phyloP scores from a whole-genome alignment of 208 protist genomes.

The Wallacemonas sp. region DNA sequence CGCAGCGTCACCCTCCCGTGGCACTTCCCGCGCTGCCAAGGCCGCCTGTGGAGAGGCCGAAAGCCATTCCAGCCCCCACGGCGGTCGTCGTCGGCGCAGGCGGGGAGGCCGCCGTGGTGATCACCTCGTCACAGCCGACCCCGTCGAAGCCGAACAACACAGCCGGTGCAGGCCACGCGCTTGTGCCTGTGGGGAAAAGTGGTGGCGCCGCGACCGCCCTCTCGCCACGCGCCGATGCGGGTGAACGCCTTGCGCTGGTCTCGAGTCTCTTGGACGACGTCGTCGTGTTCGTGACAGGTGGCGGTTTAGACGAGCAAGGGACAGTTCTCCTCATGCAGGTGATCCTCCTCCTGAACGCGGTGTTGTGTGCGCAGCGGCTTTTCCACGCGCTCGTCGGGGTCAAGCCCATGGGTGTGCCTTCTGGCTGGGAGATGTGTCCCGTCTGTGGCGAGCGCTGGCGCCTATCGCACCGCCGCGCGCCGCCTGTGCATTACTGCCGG shows the following conservation, averaged over 20 bases:
- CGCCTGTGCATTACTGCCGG: neutral
- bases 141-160: constrained; percentile 15
- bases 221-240: neutral
- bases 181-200: no score
- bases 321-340: constrained; percentile 36
- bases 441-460: constrained; percentile 55
- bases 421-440: constrained; percentile 61
- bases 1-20: constrained; percentile 15
- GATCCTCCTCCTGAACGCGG: constrained; percentile 35
- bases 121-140: neutral
- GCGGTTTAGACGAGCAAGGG: constrained; percentile 1
- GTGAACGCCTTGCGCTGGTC: neutral
- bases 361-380: constrained; percentile 54
- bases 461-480: constrained; percentile 8
- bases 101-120: neutral
- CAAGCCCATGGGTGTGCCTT: constrained; percentile 50
- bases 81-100: neutral
- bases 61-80: neutral
- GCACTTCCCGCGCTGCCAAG: neutral
- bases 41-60: neutral
- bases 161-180: neutral
- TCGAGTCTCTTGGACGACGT: neutral
- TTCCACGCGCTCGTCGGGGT: constrained; percentile 69
- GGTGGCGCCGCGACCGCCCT: no score
- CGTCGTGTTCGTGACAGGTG: constrained; percentile 7